Base-by-base conservation (phyloP, 2,329 filamentous ascomycete species). In the Paecilomyces sp. region DNA sequence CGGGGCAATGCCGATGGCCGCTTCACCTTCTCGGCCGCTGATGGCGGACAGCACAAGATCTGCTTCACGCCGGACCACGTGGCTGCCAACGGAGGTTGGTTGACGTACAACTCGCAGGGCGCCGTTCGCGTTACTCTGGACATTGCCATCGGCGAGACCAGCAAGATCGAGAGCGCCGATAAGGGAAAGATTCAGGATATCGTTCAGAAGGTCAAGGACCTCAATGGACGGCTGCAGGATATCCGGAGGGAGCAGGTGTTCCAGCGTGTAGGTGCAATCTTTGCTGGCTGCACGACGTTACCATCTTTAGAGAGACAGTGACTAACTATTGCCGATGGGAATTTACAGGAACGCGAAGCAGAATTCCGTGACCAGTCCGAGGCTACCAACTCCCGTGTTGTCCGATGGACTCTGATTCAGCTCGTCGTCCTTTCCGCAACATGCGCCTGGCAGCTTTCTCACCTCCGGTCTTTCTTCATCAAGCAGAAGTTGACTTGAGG, bases 281-380 rank as follows among this genome's bases (percentile, higher is more conserved):
- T 25, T 24, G 13, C 25, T 22, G 54, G 12, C 28, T 53, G 22
- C 47, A 6, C 28, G 18, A 28, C 22, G 11, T 33, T 11, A 12
- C 34, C 13, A 33, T 13, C 8, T n/a, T 22, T 28, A 61, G 9
- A 28, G 1, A n/a, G 25, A 60, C n/a, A 18, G 22, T 24, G 33
- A 50, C 15, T 9, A 52, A 24, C 12, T 50, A 3, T 4, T 22
- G 28, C 24, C 52, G 54, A 24, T 30, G n/a, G 61, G 54, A 63
- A 9, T 50, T 53, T 22, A 56, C 36, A 97, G 90, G 94, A 97
- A 83, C 91, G 94, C 66, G 94, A 99, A 75, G 92, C 92, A 68
- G 92, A 97, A 75, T 99, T 99, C 83, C 86, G 94, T 79, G 94
- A 99, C 78, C 94, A 97, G 77, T 97, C 92, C 68, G 94, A 99